Evolutionary conservation across 2,329 filamentous ascomycete genomes (phyloP).

Genomic region (Fusarium sp.): DNA sequence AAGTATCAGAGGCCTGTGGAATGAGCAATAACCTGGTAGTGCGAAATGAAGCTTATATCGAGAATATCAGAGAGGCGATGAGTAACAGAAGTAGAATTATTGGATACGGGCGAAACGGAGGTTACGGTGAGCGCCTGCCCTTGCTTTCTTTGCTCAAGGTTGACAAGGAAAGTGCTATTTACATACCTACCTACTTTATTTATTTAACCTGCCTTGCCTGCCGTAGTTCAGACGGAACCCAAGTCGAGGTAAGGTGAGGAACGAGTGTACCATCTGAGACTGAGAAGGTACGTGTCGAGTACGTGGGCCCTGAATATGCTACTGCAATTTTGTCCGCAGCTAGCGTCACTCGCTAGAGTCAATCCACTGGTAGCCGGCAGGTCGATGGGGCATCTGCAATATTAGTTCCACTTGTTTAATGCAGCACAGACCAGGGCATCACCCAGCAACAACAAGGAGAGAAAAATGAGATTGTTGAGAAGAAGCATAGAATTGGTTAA

Average conservation of each 20-base stretch:
- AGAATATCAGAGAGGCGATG: background rate
- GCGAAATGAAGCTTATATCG: background rate
- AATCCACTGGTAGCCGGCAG: slow-evolving; percentile 35
- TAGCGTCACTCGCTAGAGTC: slow-evolving; percentile 35
- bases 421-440: slow-evolving; percentile 43
- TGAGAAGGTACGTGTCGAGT: slow-evolving; percentile 33
- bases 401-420: slow-evolving; percentile 47
- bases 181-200: background rate
- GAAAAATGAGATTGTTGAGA: slow-evolving; percentile 11
- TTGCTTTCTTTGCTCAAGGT: background rate
- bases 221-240: background rate
- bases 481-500: slow-evolving; percentile 6
- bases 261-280: slow-evolving; percentile 8
- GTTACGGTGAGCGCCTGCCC: background rate
- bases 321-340: slow-evolving; percentile 35
- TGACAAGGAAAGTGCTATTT: background rate
- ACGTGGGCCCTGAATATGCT: slow-evolving; percentile 32
- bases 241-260: background rate
- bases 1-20: background rate
- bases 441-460: slow-evolving; percentile 41
- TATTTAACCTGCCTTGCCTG: background rate
- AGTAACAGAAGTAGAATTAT: background rate
- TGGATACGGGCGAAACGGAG: background rate
- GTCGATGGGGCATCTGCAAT: slow-evolving; percentile 41
- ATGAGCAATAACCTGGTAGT: background rate